Evolutionary conservation across 176 grass and related monocot genomes (phyloP), one percentile per base, ranked within the genome.

Genomic region (Saccharum officinarum): DNA sequence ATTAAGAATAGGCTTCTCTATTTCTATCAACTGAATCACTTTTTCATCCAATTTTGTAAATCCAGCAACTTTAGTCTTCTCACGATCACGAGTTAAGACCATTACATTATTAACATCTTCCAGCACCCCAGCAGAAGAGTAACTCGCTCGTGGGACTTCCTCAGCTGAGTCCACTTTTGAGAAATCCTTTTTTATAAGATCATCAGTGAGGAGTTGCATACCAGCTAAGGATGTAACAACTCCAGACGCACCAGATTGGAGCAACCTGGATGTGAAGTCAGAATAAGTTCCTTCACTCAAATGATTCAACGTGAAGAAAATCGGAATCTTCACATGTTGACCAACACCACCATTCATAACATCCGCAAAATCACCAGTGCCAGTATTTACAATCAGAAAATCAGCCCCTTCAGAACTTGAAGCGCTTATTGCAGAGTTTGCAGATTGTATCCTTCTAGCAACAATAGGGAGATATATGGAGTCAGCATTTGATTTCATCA

Each of bases 401-500:
- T 99, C 97, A 14, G 97, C 93, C 71, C 93, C 97, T 71, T 96
- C 94, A 10, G 88, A 96, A 90, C 86, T 92, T 22, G 94, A 69
- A 80, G 97, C 94, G 8, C 41, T 96, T 92, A 81, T 84, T 67
- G 94, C 94, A 39, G 93, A 92, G 66, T 91, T 75, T 2, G 78
- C 70, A 61, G 90, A 87, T 50, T 80, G 79, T 80, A 96, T 91
- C 55, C 71, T 87, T 90, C 93, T 95, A 80, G 92, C 97, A 83
- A 99, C 92, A 76, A 99, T 79, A 67, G 93, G 97, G 62, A 99
- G 97, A 85, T 96, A 99, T 60, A 99, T 93, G 37, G 93, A 92
- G 84, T 96, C 90, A 18, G 90, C 87, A 79, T 96, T 99, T 30
- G 97, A 95, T 80, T 96, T 93, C 97, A 92, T 99, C 93, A 96